Percentiles rank a stretch among this genome's conserved stretches.
These are phyloP conservation scores for Xylariaceae sp. DNA, from an alignment of 2,329 filamentous ascomycete genomes.

Conservation along the genomic window DNA sequence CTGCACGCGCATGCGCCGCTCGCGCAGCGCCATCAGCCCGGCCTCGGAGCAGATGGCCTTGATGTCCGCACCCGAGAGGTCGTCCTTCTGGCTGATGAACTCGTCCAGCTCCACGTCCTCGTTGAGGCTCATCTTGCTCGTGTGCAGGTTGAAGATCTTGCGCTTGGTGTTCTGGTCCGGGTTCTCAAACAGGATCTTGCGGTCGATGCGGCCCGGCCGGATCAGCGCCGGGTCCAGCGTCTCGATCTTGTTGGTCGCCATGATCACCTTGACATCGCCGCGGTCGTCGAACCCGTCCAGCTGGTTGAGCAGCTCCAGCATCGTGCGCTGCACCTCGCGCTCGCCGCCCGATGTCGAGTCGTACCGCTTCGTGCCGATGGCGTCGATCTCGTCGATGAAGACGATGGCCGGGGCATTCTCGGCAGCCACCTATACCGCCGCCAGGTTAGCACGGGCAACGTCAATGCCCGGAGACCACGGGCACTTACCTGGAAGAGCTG, in stretches of 20 bases:
- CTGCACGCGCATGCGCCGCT: slow-evolving; percentile 95
- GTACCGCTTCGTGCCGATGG: slow-evolving; percentile 97
- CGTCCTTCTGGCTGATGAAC: slow-evolving; percentile 97
- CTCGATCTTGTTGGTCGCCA: slow-evolving; percentile 99
- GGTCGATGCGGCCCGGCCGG: slow-evolving; percentile 92
- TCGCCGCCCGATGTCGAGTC: slow-evolving; percentile 96
- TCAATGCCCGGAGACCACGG: too few relatives aligned
- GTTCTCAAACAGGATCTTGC: slow-evolving; percentile 78
- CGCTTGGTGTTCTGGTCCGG: slow-evolving; percentile 78
- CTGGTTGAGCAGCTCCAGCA: slow-evolving; percentile 97
- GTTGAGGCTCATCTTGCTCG: slow-evolving; percentile 95
- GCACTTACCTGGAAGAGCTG: slow-evolving; percentile 78
- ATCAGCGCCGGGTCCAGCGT: slow-evolving; percentile 94
- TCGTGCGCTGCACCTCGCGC: slow-evolving; percentile 94
- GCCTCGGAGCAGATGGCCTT: slow-evolving; percentile 98
- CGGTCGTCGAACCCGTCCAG: slow-evolving; percentile 98
- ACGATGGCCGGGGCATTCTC: slow-evolving; percentile 96
- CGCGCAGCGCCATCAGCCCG: slow-evolving; percentile 85
- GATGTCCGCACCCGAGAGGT: slow-evolving; percentile 94
- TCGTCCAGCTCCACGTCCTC: slow-evolving; percentile 98
- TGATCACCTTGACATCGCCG: slow-evolving; percentile 98
- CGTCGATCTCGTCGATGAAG: slow-evolving; percentile 98
- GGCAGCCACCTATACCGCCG: slow-evolving; percentile 68
- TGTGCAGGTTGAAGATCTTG: slow-evolving; percentile 98
- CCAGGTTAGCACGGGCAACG: slow-evolving; percentile 17